These are phyloP conservation scores for Starmera dryadoides DNA, from an alignment of 805 yeast genomes.

Conservation along the genomic window DNA sequence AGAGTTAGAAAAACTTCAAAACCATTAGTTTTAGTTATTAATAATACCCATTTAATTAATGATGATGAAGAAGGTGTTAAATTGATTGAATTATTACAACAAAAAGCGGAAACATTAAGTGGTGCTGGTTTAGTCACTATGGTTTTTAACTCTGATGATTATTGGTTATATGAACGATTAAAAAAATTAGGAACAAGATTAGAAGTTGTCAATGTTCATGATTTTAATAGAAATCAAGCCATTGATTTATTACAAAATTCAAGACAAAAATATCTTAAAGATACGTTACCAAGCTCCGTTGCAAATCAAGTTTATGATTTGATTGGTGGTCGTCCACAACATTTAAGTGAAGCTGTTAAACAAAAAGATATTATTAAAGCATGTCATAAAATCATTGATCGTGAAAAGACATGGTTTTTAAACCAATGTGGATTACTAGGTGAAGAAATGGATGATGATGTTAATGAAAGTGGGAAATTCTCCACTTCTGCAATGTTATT, in stretches of 20 bases:
- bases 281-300: conserved; percentile 27
- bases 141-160: conserved; percentile 75
- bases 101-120: conserved; percentile 71
- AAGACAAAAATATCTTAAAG: conserved; percentile 36
- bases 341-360: conserved; percentile 61
- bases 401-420: conserved; percentile 80
- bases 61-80: conserved; percentile 70
- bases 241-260: conserved; percentile 45
- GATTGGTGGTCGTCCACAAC: conserved; percentile 83
- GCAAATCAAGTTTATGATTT: conserved; percentile 56
- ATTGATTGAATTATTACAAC: conserved; percentile 69
- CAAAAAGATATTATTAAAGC: conserved; percentile 50
- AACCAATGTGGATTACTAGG: conserved; percentile 79
- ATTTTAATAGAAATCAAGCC: conserved; percentile 50
- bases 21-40: conserved; percentile 66
- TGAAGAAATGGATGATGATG: conserved; percentile 80
- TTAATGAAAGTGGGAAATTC: conserved; percentile 77
- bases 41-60: conserved; percentile 66
- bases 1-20: conserved; percentile 32
- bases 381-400: conserved; percentile 63
- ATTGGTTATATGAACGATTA: conserved; percentile 78
- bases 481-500: conserved; percentile 67
- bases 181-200: conserved; percentile 66
- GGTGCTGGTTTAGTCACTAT: conserved; percentile 48
- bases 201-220: conserved; percentile 64